A percentile compares a stretch with the other conserved stretches of the same genome.
Evolutionary conservation across 306 rosid species (phyloP).

Genomic region (Cucumis melo): DNA sequence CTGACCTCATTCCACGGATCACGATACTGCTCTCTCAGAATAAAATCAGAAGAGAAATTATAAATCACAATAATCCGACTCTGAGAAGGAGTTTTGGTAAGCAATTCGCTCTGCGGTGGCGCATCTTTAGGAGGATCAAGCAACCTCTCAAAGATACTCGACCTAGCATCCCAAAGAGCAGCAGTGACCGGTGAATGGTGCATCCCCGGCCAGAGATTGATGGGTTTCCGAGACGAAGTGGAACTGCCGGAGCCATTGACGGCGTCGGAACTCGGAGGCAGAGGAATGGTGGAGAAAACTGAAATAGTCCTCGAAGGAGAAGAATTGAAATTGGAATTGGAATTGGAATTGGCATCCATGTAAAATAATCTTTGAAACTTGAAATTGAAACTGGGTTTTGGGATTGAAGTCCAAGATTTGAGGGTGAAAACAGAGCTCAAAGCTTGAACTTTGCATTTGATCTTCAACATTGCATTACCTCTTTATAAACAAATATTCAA

Average conservation of each 20-base stretch:
- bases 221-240: constrained; percentile 38
- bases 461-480: not conserved
- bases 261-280: constrained; percentile 13
- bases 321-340: constrained; percentile 33
- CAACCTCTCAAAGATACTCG: constrained; percentile 50
- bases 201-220: constrained; percentile 83
- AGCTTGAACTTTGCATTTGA: not conserved
- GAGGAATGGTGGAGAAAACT: constrained; percentile 28
- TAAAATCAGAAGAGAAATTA: constrained; percentile 63
- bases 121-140: constrained; percentile 77
- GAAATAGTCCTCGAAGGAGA: constrained; percentile 48
- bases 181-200: constrained; percentile 89
- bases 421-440: not conserved
- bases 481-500: not conserved
- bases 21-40: constrained; percentile 73
- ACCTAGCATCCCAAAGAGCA: constrained; percentile 84
- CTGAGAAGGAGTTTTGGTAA: constrained; percentile 64
- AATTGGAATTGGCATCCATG: constrained; percentile 30
- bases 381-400: not conserved
- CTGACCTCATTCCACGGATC: constrained; percentile 95
- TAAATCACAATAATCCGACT: constrained; percentile 63
- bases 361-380: constrained; percentile 10
- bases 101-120: constrained; percentile 78
- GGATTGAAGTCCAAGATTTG: constrained; percentile 9
- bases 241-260: not conserved